A percentile compares a stretch with the other conserved stretches of the same genome.
These are phyloP conservation scores for Penicillium salamii DNA, from an alignment of 495 filamentous ascomycete species.

Conservation along the genomic window DNA sequence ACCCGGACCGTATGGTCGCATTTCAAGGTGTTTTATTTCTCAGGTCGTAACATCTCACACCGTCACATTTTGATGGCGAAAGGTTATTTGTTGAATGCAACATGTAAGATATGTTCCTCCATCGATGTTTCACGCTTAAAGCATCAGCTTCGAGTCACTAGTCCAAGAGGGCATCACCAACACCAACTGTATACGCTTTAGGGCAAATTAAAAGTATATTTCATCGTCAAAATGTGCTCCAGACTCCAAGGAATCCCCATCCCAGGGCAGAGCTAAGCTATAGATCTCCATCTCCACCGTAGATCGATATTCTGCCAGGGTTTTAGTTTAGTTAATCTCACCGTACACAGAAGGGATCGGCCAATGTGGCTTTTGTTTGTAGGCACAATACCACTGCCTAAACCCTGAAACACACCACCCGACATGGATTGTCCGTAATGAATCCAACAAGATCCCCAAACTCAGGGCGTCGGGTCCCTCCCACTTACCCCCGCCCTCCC, in stretches of 20 bases:
- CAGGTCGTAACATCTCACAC: no score
- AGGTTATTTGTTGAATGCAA: background rate
- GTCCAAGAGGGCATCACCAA: no score
- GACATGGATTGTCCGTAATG: slow-evolving; percentile 23
- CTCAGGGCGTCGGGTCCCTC: slow-evolving; percentile 29
- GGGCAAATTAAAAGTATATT: no score
- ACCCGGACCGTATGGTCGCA: no score
- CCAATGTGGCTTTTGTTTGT: slow-evolving; percentile 6
- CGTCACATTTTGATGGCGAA: background rate
- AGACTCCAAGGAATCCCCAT: no score
- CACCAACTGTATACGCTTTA: no score
- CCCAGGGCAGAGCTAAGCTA: background rate
- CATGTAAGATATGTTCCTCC: background rate
- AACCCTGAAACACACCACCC: slow-evolving; percentile 1
- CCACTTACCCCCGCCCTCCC: slow-evolving; percentile 16
- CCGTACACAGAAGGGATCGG: slow-evolving; percentile 6
- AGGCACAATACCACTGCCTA: background rate
- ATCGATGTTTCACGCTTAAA: no score
- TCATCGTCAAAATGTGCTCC: no score
- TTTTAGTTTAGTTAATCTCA: slow-evolving; percentile 1
- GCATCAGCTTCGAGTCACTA: no score
- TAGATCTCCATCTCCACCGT: slow-evolving; percentile 2
- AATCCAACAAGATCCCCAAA: slow-evolving; percentile 26
- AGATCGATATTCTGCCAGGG: slow-evolving; percentile 6
- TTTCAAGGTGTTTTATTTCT: no score